Base-by-base conservation (phyloP, 345 rosid species). In the Aquilaria malaccensis region DNA sequence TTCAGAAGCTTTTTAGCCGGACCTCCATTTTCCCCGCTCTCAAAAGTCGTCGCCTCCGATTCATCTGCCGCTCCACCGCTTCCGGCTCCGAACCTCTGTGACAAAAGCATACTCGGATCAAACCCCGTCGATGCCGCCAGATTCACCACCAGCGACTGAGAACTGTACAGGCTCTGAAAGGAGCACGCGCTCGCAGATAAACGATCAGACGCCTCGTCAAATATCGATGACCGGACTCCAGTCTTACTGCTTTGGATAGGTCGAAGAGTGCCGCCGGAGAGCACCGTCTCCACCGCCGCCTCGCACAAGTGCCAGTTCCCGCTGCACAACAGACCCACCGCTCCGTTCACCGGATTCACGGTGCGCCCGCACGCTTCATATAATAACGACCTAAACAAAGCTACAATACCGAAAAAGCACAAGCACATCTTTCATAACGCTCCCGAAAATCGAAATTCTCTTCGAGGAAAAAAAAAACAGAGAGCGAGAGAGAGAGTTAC, bases 351-450 rank as follows among this genome's bases (percentile, higher is more conserved):
- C 4, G 84, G 85, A 71, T 81, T 83, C 50, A 83, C 82, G 22
- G 89, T 79, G 2, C 89, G 67, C 31, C 85, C 89, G 51, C 89
- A 83, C 13, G 85, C 85, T 66, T 83, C 89, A 32, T 70, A 81
- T 56, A 83, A 65, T 59, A 83, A 71, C 13, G 89, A 83, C 52
- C 81, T 81, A 65, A 79, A 81, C 79, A 83, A 65, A 71, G 73
- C 89, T 83, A 53, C 11, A 37, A 62, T 37, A 58, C 57, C 43
- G 61, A 15, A 59, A 11, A 10, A 30, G 37, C 11, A 9, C n/a
- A 33, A 45, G 33, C 30, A 14, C 31, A 9, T 37, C 7, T 10
- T 13, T 22, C 11, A 29, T 30, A 29, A 22, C 7, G 43, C 7
- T 37, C 43, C 7, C 7, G 5, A 5, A 9, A 37, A 37, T 2